phyloP scores from a whole-genome alignment of 306 rosid species.

The Arachis hypogaea region DNA sequence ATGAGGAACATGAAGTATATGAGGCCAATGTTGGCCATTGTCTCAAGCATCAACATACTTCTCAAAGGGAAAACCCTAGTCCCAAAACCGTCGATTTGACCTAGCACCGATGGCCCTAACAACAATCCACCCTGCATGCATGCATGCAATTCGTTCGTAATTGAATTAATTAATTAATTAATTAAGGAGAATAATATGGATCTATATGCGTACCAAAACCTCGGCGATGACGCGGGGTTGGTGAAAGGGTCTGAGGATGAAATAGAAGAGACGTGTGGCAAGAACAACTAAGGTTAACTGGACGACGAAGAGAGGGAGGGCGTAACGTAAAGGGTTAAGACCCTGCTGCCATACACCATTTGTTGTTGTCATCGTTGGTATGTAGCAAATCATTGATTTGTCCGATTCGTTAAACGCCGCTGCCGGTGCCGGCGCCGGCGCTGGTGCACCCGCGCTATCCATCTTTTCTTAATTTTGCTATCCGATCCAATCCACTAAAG shows the following conservation, averaged over 20 bases:
- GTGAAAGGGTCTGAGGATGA: conserved; percentile 72
- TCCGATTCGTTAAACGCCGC: conserved; percentile 25
- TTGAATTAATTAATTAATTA: too few species aligned
- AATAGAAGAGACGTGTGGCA: conserved; percentile 63
- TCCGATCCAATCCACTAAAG: too few species aligned
- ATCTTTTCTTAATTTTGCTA: too few species aligned
- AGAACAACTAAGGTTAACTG: conserved; percentile 64
- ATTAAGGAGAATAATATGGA: too few species aligned
- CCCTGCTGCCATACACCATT: conserved; percentile 67
- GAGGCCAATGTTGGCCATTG: conserved; percentile 83
- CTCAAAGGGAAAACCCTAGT: conserved; percentile 60
- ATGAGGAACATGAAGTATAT: conserved; percentile 78
- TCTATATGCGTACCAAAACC: conserved; percentile 50
- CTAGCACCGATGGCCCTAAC: conserved; percentile 82
- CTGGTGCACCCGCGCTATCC: too few species aligned
- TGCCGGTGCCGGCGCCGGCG: neutral
- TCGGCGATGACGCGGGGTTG: conserved; percentile 88
- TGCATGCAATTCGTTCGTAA: neutral
- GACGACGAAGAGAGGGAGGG: conserved; percentile 75
- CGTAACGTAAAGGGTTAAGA: conserved; percentile 68
- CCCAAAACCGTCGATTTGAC: conserved; percentile 48
- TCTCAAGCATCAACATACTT: conserved; percentile 78
- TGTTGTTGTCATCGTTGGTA: conserved; percentile 73
- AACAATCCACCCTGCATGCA: conserved; percentile 74
- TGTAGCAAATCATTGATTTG: conserved; percentile 57